Base-by-base conservation (phyloP, 768 basidiomycete species). In the Leucosporidium scottii region DNA sequence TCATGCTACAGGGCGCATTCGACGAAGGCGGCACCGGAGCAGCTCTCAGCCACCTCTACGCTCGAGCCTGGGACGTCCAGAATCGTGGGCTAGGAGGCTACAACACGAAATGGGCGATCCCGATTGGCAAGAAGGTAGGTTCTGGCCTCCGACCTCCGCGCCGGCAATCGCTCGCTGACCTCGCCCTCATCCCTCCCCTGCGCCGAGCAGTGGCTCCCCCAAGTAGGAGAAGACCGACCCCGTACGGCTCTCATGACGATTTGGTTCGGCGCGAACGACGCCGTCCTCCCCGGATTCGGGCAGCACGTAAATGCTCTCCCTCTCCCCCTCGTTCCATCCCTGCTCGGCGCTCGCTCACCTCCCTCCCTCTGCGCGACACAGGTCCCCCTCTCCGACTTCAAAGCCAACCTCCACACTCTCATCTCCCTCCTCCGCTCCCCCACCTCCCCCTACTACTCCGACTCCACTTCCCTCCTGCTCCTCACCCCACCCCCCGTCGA, bases 191-290 rank as follows among this genome's bases (percentile, higher is more conserved):
- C 2, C 13, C 18, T 12, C 1, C 34, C 13, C 18, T 12, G 0
- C 34, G 34, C 34, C 34, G 5, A 6, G 34, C 68, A 73, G 66
- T 70, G 66, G 64, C 55, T 70, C 8, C 69, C 72, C 0, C 61
- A 59, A 12, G 30, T 31, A 0, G 59, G 39, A 7, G 64, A 66
- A 25, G 39, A 50, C 12, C 59, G 60, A 4, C 67, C 68, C 9
- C 27, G 53, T 31, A 68, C 66, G 49, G 23, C 39, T 2, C 31
- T 73, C 21, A 36, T 73, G n/a, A 1, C 30, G 25, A 65, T 73
- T 50, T 73, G 72, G 72, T 68, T 70, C 64, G 72, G 72, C 36
- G 72, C 72, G 21, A 73, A 73, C 66, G 72, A 73, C 56, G 69
- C 72, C 0, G 51, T 57, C 7, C 39, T 70, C 3, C 64, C 68